Conservation (phyloP, 2,329 filamentous ascomycete species). For the Neophaeococcomyces aloes region DNA sequence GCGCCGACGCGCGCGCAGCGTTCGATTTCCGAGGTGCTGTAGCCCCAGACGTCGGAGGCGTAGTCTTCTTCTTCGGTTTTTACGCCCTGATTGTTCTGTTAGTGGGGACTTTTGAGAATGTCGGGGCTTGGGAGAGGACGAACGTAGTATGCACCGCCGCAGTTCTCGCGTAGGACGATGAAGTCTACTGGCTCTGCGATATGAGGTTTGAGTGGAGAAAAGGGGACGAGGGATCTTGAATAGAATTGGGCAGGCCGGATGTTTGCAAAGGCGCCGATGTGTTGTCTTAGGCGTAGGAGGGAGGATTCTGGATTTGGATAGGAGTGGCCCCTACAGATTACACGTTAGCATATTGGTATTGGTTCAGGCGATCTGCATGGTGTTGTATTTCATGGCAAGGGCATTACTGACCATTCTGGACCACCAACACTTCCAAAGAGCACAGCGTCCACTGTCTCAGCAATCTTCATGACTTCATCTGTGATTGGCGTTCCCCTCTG, state of each 20-base stretch:
- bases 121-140: neutral
- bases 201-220: conserved; percentile 37
- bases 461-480: conserved; percentile 46
- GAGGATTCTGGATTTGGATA: conserved; percentile 20
- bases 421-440: conserved; percentile 59
- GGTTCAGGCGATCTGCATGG: too few species aligned
- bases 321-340: conserved; percentile 31
- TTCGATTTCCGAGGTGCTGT: conserved; percentile 37
- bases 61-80: conserved; percentile 36
- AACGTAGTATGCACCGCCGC: conserved; percentile 32
- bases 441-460: conserved; percentile 53
- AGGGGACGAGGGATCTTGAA: conserved; percentile 27
- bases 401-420: conserved; percentile 53
- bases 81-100: conserved; percentile 28
- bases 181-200: conserved; percentile 62
- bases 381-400: too few species aligned
- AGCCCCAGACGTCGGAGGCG: conserved; percentile 41
- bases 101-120: neutral
- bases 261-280: conserved; percentile 38
- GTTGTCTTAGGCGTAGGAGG: conserved; percentile 18
- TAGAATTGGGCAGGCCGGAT: conserved; percentile 41
- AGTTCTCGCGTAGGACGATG: conserved; percentile 42
- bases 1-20: conserved; percentile 39
- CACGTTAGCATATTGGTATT: conserved; percentile 23
- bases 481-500: conserved; percentile 55